A percentile compares a stretch with the other conserved stretches of the same genome.
These are phyloP conservation scores for Eucalyptus grandis DNA, from an alignment of 345 rosid species.

Conservation along the genomic window DNA sequence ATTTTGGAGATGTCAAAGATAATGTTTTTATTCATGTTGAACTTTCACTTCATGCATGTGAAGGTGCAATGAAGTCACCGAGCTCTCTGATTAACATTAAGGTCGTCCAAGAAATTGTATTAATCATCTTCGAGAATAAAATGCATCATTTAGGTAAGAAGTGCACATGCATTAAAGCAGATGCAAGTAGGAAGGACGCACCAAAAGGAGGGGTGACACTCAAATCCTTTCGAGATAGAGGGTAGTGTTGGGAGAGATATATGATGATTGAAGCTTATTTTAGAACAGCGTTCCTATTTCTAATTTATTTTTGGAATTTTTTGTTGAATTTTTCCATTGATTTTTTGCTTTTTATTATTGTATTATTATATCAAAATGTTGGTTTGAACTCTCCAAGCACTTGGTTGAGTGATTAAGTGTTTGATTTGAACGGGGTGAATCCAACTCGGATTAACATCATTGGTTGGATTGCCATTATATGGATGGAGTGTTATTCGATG, in stretches of 20 bases:
- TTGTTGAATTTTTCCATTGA: not conserved
- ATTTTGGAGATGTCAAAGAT: not conserved
- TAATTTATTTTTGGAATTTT: not conserved
- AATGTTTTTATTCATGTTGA: not conserved
- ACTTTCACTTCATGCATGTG: not conserved
- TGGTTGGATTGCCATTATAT: accelerated
- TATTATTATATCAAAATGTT: not conserved
- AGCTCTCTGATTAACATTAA: not conserved
- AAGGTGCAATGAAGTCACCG: not conserved
- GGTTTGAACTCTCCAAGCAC: not conserved
- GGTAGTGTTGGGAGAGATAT: not conserved
- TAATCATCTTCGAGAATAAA: not conserved
- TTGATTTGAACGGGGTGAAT: not conserved
- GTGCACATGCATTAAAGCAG: not conserved
- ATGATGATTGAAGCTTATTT: not conserved
- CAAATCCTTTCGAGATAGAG: not conserved
- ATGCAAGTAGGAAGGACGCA: not conserved
- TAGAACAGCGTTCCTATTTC: not conserved
- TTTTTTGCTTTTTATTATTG: no score
- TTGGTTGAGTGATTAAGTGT: not conserved
- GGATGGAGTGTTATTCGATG: accelerated
- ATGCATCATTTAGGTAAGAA: not conserved
- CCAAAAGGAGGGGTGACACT: not conserved
- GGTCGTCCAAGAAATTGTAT: no score
- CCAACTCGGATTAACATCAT: not conserved